These are phyloP conservation scores for Amanita pseudoporphyria DNA, from an alignment of 768 basidiomycete species.

Conservation along the genomic window DNA sequence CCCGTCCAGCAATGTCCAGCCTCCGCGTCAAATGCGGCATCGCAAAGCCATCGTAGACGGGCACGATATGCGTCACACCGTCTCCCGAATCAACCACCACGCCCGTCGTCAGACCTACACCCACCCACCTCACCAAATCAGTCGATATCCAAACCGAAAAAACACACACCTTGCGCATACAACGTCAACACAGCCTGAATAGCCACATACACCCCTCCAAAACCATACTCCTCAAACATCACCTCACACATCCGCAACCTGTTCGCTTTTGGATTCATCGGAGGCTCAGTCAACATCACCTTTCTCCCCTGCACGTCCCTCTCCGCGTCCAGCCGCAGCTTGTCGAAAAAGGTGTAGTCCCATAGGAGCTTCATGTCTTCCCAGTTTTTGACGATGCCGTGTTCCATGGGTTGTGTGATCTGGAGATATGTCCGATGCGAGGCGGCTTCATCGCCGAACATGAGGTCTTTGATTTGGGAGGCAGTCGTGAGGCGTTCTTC, in stretches of 20 bases:
- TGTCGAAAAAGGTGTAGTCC: conserved; percentile 98
- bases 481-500: conserved; percentile 88
- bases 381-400: conserved; percentile 98
- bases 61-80: conserved; percentile 98
- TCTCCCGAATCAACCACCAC: conserved; percentile 99
- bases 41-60: conserved; percentile 95
- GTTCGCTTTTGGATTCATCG: conserved; percentile 97
- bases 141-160: not conserved
- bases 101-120: conserved; percentile 87
- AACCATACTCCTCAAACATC: conserved; percentile 99
- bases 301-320: conserved; percentile 51
- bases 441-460: conserved; percentile 97
- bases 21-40: conserved; percentile 92
- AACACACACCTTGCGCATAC: conserved; percentile 86
- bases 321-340: conserved; percentile 74
- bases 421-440: conserved; percentile 92
- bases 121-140: too few relatives aligned
- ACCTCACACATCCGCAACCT: conserved; percentile 92
- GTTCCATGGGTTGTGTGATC: conserved; percentile 97
- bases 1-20: conserved; percentile 95
- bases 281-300: conserved; percentile 92
- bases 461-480: conserved; percentile 84
- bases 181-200: conserved; percentile 98
- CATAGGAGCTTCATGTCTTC: conserved; percentile 97
- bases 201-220: conserved; percentile 92